phyloP scores from a whole-genome alignment of 192 early-diverging fungal species.

The Bifiguratus adelaidae region DNA sequence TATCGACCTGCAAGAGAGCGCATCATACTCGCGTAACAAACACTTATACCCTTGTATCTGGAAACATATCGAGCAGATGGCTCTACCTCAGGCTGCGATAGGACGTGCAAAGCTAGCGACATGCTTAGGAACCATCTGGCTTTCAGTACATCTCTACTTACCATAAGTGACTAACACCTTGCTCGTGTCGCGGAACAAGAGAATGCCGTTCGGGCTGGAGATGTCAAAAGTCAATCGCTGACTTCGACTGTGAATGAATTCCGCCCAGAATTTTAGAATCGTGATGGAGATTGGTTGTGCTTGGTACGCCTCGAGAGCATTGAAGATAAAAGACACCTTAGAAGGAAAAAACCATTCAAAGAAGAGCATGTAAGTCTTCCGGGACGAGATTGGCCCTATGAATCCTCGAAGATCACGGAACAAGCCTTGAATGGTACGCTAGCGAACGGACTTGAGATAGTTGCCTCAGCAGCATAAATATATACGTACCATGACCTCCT shows the following conservation, averaged over 20 bases:
- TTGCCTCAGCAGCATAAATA: too few species aligned
- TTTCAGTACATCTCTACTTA: too few species aligned
- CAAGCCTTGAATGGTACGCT: constrained; percentile 41
- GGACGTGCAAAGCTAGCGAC: too few species aligned
- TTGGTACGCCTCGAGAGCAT: constrained; percentile 56
- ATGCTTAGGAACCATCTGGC: too few species aligned
- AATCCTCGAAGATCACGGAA: constrained; percentile 77
- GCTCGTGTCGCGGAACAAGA: constrained; percentile 83
- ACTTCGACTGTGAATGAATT: constrained; percentile 74
- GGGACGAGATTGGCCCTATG: constrained; percentile 46
- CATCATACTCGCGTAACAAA: constrained; percentile 64
- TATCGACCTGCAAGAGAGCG: constrained; percentile 68
- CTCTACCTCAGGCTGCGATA: too few species aligned
- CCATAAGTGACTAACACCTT: constrained; percentile 50
- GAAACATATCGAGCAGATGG: too few species aligned
- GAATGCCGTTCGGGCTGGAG: constrained; percentile 76
- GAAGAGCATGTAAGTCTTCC: constrained; percentile 52
- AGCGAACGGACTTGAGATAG: constrained; percentile 1
- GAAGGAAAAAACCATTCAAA: constrained; percentile 83
- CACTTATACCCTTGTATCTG: constrained; percentile 67
- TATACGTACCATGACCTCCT: constrained; percentile 27
- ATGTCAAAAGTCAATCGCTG: constrained; percentile 77
- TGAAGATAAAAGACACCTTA: constrained; percentile 49
- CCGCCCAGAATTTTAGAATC: constrained; percentile 64
- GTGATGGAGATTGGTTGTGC: constrained; percentile 54